Evolutionary conservation across 805 yeast species (phyloP).

Genomic region (Zygosaccharomyces kombuchaensis): DNA sequence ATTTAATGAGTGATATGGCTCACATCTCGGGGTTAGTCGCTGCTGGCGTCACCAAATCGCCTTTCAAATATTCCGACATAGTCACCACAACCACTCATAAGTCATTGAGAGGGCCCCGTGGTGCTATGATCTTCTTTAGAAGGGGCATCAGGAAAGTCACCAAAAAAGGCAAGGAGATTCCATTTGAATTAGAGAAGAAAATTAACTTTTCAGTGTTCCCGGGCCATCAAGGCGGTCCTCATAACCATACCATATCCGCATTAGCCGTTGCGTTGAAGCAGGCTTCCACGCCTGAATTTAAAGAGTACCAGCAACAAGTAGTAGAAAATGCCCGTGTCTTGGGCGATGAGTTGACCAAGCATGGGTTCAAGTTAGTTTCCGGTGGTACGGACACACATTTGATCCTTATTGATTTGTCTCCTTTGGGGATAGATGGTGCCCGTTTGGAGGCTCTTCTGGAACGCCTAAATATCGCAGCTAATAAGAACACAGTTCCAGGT

Average conservation of each 20-base stretch:
- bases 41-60: slow-evolving; percentile 90
- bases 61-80: slow-evolving; percentile 89
- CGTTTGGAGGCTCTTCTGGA: slow-evolving; percentile 89
- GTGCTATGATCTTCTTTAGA: slow-evolving; percentile 96
- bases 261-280: slow-evolving; percentile 93
- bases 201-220: slow-evolving; percentile 98
- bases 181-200: slow-evolving; percentile 82
- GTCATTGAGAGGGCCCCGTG: slow-evolving; percentile 98
- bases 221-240: slow-evolving; percentile 99
- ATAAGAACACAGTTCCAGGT: slow-evolving; percentile 95
- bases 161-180: slow-evolving; percentile 79
- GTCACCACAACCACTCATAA: slow-evolving; percentile 98
- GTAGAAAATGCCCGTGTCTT: slow-evolving; percentile 76
- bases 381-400: slow-evolving; percentile 94
- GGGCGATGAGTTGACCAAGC: slow-evolving; percentile 58
- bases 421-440: slow-evolving; percentile 84
- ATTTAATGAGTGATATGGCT: slow-evolving; percentile 92
- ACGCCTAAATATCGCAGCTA: slow-evolving; percentile 86
- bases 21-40: slow-evolving; percentile 95
- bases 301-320: slow-evolving; percentile 77
- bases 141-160: slow-evolving; percentile 81
- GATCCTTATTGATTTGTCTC: slow-evolving; percentile 77
- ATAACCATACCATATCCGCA: slow-evolving; percentile 95
- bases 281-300: slow-evolving; percentile 84
- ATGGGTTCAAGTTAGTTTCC: slow-evolving; percentile 76